Evolutionary conservation across 352 stramenopile genomes (phyloP).

Genomic region (Globisporangium perplexum): DNA sequence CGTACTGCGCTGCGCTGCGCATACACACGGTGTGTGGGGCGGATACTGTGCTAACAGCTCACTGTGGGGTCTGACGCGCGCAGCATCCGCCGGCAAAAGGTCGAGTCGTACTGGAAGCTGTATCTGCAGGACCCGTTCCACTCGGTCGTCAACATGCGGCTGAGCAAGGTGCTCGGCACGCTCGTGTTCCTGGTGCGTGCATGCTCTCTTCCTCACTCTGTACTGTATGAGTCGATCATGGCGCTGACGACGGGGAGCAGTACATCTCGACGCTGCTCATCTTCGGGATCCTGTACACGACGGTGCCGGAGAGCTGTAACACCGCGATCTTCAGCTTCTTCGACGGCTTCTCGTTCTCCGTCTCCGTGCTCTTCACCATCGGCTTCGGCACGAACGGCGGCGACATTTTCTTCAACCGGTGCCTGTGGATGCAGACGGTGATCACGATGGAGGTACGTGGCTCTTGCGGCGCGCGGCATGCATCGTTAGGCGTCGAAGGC

Average conservation of each 20-base stretch:
- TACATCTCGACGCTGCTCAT: constrained; percentile 63
- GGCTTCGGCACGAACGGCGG: constrained; percentile 74
- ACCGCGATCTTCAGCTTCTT: constrained; percentile 58
- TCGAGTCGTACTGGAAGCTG: constrained; percentile 76
- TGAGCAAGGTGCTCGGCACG: constrained; percentile 68
- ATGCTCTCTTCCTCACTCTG: no score
- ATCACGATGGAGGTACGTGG: constrained; percentile 61
- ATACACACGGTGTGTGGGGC: no score
- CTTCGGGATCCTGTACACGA: constrained; percentile 75
- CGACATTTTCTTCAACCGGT: constrained; percentile 89
- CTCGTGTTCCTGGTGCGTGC: constrained; percentile 26
- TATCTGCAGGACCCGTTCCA: constrained; percentile 85
- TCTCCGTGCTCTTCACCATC: constrained; percentile 77
- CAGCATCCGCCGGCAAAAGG: constrained; percentile 74
- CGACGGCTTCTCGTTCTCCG: constrained; percentile 78
- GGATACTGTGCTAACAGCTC: no score
- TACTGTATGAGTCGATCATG: no score
- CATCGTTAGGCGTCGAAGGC: no score
- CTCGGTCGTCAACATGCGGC: constrained; percentile 71
- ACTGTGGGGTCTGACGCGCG: no score
- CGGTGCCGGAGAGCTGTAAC: constrained; percentile 59
- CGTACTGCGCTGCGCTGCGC: no score
- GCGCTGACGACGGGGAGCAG: no score
- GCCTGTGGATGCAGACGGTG: constrained; percentile 89
- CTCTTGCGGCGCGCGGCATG: not conserved